Percentiles rank a stretch among this genome's conserved stretches.
Conservation (phyloP, 2,329 filamentous ascomycete genomes). For the Colletotrichum viniferum region DNA sequence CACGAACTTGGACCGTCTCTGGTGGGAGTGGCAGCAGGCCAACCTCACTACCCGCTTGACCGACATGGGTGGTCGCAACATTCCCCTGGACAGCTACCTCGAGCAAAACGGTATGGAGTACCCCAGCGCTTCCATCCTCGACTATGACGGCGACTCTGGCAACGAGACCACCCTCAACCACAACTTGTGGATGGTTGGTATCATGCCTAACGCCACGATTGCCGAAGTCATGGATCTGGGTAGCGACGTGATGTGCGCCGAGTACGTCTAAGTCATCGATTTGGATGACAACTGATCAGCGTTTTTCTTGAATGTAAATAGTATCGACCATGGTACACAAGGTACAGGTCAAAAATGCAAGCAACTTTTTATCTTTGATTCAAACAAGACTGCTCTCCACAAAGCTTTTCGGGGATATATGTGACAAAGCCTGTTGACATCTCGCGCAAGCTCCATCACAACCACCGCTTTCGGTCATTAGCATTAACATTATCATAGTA, state of each 20-base stretch:
- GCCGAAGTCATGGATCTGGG: conserved; percentile 33
- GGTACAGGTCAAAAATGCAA: background rate
- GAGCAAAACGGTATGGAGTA: conserved; percentile 5
- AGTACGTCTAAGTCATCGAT: conserved; percentile 23
- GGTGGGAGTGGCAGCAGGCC: conserved; percentile 14
- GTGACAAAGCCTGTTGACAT: background rate
- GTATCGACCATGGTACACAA: background rate
- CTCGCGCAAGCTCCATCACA: background rate
- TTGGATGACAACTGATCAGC: background rate
- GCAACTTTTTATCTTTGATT: background rate
- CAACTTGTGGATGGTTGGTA: conserved; percentile 29
- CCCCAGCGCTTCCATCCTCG: background rate
- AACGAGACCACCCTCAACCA: conserved; percentile 28
- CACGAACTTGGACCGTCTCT: conserved; percentile 10
- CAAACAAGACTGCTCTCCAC: background rate
- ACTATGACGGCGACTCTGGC: conserved; percentile 22
- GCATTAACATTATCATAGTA: background rate
- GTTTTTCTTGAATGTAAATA: background rate
- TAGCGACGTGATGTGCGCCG: conserved; percentile 26
- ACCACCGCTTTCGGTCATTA: background rate
- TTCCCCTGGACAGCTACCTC: conserved; percentile 1
- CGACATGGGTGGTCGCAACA: background rate
- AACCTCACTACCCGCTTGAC: conserved; percentile 14
- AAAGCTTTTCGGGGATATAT: background rate
- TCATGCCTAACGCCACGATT: conserved; percentile 26